Percentiles rank a stretch among this genome's conserved stretches.
These are phyloP conservation scores for Colletotrichum sp. DNA, from an alignment of 2,329 filamentous ascomycete genomes.

Conservation along the genomic window DNA sequence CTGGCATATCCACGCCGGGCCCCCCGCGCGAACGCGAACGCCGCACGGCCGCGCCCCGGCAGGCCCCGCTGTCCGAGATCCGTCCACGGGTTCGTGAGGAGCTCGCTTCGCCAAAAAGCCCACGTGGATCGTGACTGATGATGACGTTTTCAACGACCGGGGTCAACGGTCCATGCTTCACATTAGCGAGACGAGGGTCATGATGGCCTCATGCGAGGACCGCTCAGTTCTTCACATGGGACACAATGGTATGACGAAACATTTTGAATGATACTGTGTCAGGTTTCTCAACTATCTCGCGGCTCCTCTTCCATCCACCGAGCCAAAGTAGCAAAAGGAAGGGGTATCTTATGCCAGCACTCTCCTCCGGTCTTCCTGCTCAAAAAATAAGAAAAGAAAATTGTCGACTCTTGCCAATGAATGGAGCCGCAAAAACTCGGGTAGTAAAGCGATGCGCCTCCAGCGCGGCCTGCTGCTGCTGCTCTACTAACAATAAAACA, in stretches of 20 bases:
- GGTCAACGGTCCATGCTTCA: not conserved
- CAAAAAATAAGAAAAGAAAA: not conserved
- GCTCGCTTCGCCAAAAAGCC: not conserved
- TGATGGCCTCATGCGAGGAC: not conserved
- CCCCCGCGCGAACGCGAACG: not conserved
- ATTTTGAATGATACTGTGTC: not conserved
- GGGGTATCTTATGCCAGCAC: conserved; percentile 11
- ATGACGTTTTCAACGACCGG: not conserved
- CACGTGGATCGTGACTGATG: not conserved
- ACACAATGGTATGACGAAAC: not conserved
- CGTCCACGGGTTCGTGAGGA: not conserved
- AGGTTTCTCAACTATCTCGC: not conserved
- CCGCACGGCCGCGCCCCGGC: not conserved
- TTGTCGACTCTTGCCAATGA: not conserved
- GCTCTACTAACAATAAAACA: not conserved
- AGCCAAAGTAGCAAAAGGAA: not conserved
- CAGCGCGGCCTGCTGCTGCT: not conserved
- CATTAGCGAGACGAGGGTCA: not conserved
- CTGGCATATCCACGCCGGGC: not conserved
- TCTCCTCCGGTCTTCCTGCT: not conserved
- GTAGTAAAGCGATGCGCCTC: not conserved
- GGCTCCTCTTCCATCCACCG: not conserved
- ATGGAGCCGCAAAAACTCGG: not conserved
- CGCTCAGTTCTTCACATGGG: not conserved
- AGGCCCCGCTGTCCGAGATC: not conserved